Evolutionary conservation across 805 yeast species (phyloP), one percentile per base, ranked within the genome.

Genomic region (Hagleromyces aurorensis): DNA sequence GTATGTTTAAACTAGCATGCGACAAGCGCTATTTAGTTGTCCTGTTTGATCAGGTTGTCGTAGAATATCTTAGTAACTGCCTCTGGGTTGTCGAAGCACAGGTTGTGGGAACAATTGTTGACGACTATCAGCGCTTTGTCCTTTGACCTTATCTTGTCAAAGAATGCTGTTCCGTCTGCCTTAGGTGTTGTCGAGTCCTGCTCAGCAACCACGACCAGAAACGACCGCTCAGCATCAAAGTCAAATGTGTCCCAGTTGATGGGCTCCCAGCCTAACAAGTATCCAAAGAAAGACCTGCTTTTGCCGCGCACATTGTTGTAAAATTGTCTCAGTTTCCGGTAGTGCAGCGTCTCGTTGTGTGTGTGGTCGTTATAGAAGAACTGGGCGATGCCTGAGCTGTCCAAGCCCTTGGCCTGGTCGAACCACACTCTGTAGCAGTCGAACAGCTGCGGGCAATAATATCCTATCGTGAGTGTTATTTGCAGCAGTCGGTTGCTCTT

Each of bases 191-290:
- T 36, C 4, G 17, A 25, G 34, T 54, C 59, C 4, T 34, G 26
- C 5, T 44, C 43, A 5, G 55, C 58, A 29, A 45, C 37, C n/a
- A 53, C 23, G 4, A 47, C 27, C 8, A 33, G 17, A 8, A 47
- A 22, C 12, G 23, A 13, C 15, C 30, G 28, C 19, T 28, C n/a
- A 6, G 25, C 5, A 4, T 23, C 14, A 15, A 7, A 21, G 21
- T 20, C 7, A 12, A 23, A 14, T 6, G 21, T 21, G 7, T 30
- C 32, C 57, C 55, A 51, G 19, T 45, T 32, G 2, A 52, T 30
- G 3, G 47, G 37, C 26, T 44, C 43, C 58, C 58, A 54, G n/a
- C 58, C 58, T 6, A 45, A 21, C 11, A 54, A 33, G 31, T 54
- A 54, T 3, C 50, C 55, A 13, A 47, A 27, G 2, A 54, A 21